phyloP scores from a whole-genome alignment of 164 flowering plant species.

The Cinnamomum chago region DNA sequence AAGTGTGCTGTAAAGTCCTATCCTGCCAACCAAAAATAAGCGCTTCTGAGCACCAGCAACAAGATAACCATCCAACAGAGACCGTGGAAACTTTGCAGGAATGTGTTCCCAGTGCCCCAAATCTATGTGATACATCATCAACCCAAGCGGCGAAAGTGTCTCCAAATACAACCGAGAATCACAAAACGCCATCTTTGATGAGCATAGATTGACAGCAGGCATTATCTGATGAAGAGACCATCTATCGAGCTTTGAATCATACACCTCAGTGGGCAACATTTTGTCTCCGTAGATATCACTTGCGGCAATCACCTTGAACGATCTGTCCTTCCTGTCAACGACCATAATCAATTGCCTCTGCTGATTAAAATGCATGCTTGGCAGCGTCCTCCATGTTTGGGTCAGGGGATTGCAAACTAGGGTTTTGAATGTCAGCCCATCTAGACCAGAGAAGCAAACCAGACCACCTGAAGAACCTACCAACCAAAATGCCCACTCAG shows the following conservation, averaged over 20 bases:
- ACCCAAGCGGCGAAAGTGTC: slow-evolving; percentile 87
- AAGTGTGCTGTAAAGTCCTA: slow-evolving; percentile 78
- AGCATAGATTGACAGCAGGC: slow-evolving; percentile 92
- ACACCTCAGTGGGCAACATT: slow-evolving; percentile 86
- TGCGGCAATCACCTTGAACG: slow-evolving; percentile 80
- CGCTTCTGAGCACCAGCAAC: slow-evolving; percentile 89
- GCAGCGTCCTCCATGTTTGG: slow-evolving; percentile 78
- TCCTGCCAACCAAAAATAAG: slow-evolving; percentile 84
- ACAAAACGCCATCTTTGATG: slow-evolving; percentile 93
- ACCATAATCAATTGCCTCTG: slow-evolving; percentile 88
- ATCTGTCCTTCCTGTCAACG: slow-evolving; percentile 60
- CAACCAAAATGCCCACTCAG: slow-evolving; percentile 85
- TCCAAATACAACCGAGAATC: slow-evolving; percentile 82
- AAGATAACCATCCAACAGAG: slow-evolving; percentile 85
- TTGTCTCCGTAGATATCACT: slow-evolving; percentile 86
- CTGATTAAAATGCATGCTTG: slow-evolving; percentile 83
- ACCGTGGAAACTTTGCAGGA: slow-evolving; percentile 86
- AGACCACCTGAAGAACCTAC: slow-evolving; percentile 94
- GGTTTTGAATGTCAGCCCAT: slow-evolving; percentile 68
- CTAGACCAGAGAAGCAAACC: slow-evolving; percentile 85
- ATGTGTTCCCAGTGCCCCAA: slow-evolving; percentile 86
- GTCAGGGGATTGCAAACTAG: slow-evolving; percentile 88
- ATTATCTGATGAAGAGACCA: slow-evolving; percentile 85
- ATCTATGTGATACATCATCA: slow-evolving; percentile 81
- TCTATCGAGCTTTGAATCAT: slow-evolving; percentile 64